A percentile compares a stretch with the other conserved stretches of the same genome.
Conservation (phyloP, 768 basidiomycete genomes). For the Piloderma croceum region DNA sequence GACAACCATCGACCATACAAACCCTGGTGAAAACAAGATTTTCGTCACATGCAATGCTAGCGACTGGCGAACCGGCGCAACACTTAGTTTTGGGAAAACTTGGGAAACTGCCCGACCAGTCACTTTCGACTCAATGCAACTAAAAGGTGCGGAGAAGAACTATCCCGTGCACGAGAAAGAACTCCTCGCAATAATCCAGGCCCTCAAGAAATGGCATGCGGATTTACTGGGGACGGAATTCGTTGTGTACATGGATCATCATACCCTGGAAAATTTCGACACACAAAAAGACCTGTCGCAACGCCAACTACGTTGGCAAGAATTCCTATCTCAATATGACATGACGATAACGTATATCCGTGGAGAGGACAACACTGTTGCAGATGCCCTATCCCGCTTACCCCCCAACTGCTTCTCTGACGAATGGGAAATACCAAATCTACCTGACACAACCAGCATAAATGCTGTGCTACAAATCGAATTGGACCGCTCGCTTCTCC, state of each 20-base stretch:
- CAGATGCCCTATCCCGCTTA: conserved; percentile 36
- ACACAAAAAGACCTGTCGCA: conserved; percentile 28
- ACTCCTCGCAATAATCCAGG: conserved; percentile 30
- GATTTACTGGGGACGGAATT: conserved; percentile 20
- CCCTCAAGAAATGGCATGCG: conserved; percentile 21
- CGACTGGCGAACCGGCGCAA: conserved; percentile 23
- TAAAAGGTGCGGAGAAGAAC: conserved; percentile 27
- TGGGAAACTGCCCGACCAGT: conserved; percentile 29
- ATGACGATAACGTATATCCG: conserved; percentile 30
- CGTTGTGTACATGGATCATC: conserved; percentile 32
- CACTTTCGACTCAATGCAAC: conserved; percentile 26
- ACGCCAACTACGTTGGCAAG: conserved; percentile 33
- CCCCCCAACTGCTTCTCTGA: conserved; percentile 6
- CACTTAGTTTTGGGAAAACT: conserved; percentile 26
- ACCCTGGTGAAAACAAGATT: conserved; percentile 24
- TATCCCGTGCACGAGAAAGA: conserved; percentile 38
- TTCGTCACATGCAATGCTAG: conserved; percentile 31
- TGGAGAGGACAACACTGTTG: conserved; percentile 33
- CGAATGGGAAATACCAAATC: conserved; percentile 4
- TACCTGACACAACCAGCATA: too few relatives aligned
- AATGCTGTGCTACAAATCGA: conserved; percentile 45
- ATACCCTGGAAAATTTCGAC: conserved; percentile 29
- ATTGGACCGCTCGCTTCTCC: conserved; percentile 94
- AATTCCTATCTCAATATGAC: conserved; percentile 35
- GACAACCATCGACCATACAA: conserved; percentile 27